Evolutionary conservation across 176 grass and related monocot species (phyloP), one percentile per base, ranked within the genome.

Genomic region (Oryza glaberrima): DNA sequence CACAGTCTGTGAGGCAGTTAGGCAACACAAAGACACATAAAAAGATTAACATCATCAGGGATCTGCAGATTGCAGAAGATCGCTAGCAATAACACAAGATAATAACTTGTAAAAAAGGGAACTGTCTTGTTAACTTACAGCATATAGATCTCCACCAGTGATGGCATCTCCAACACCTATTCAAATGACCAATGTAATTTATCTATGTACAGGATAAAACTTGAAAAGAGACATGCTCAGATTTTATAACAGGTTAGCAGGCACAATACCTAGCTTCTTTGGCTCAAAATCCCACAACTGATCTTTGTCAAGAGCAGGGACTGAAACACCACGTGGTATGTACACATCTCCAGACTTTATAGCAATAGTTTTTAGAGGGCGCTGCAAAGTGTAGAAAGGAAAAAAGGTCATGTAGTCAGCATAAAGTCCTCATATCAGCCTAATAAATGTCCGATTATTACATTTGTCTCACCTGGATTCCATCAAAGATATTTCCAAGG

Each of bases 291-390:
- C 90, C 94, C 90, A 95, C 71, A 91, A 35, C 35, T 38, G 46
- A 85, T 95, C 94, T 87, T 95, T 95, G 75, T 95, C 94, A 81
- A 95, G 90, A 60, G 94, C 90, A 79, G 94, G 94, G 47, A 95
- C 90, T 61, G 94, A 91, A 76, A 95, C 94, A 65, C 94, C 94
- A 76, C 90, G 94, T 30, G 94, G 94, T 61, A 95, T 95, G 77
- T 95, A 95, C 67, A 95, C 94, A 83, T 95, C 90, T 84, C 93
- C 88, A 0, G 94, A 95, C 70, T 95, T 95, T 7, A 93, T 75
- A 67, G 94, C 90, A 80, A 95, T 95, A 49, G 94, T 95, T 92
- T 86, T 95, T 79, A 95, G 73, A 25, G 94, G 94, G 3, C 94
- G 85, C 94, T 95, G 83, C 75, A 83, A 84, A n/a, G 40, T 25